Conservation (phyloP, 495 filamentous ascomycete species). For the Platismatia glauca region DNA sequence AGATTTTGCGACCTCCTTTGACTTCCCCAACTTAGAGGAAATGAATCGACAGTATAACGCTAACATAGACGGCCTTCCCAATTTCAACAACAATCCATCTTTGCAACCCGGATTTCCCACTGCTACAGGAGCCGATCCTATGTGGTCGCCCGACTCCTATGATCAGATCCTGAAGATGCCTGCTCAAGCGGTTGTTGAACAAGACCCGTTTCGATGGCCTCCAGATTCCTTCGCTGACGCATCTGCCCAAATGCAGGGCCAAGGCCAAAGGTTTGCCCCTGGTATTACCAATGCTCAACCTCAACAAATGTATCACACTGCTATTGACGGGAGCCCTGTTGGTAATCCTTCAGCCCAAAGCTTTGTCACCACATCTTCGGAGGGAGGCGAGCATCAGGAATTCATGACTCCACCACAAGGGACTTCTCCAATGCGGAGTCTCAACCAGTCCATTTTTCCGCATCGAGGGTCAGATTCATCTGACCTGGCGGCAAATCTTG, state of each 20-base stretch:
- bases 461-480: slow-evolving; percentile 22
- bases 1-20: slow-evolving; percentile 3
- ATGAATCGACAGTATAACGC: slow-evolving; percentile 7
- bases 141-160: slow-evolving; percentile 7
- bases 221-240: slow-evolving; percentile 9
- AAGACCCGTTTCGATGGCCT: slow-evolving; percentile 11
- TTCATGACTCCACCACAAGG: slow-evolving; percentile 22
- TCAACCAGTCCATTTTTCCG: slow-evolving; percentile 11
- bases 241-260: background rate
- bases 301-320: slow-evolving; percentile 23
- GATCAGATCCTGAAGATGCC: slow-evolving; percentile 22
- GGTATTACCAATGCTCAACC: slow-evolving; percentile 4
- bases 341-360: slow-evolving; percentile 22
- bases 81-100: background rate
- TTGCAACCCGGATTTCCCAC: slow-evolving; percentile 2
- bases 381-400: slow-evolving; percentile 19
- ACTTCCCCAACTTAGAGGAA: slow-evolving; percentile 11
- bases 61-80: background rate
- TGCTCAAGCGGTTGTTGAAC: slow-evolving; percentile 16
- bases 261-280: background rate
- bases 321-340: slow-evolving; percentile 19
- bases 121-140: slow-evolving; percentile 4
- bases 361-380: slow-evolving; percentile 19
- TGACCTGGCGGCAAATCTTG: slow-evolving; percentile 22
- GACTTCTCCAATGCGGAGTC: slow-evolving; percentile 21